Evolutionary conservation across 2,329 filamentous ascomycete species (phyloP), one percentile per base, ranked within the genome.

Genomic region (Aspergillus sp.): DNA sequence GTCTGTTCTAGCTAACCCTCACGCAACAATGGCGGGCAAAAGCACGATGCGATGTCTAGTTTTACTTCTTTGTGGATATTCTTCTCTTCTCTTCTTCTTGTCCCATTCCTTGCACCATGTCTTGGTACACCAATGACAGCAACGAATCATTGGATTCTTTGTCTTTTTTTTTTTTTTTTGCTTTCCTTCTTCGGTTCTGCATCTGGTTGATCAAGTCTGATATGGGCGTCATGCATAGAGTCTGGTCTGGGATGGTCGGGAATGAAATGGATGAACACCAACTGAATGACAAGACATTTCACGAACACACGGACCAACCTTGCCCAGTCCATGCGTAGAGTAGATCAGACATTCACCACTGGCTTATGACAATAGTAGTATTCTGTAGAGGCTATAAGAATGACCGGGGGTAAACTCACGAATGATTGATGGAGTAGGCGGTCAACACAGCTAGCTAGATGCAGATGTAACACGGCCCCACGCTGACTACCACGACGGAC

Each of bases 1-100:
- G 22, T 24, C 22, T 24, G 22, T 24, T 4, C 22, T n/a, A n/a
- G n/a, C n/a, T n/a, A 24, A 24, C 49, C 36, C 16, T 16, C 26
- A 22, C 17, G 9, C 17, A 3, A 20, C 16, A 17, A 43, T 7
- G 22, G 22, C 22, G n/a, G n/a, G n/a, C 40, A 43, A 17, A 33
- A 30, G 22, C 30, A 47, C 45, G 9, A n/a, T 33, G 26, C 8
- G 26, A 11, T 22, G 7, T 30, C 26, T 11, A 8, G 26, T 30
- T 55, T 41, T 42, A 42, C 52, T 58, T 61, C 47, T 50, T 46
- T 60, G 60, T 60, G 60, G 51, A 62, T 62, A 62, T 60, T 62
- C 33, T 7, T 54, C 22, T 45, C 38, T 19, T 45, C 38, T 22
- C 22, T 22, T 26, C 19, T 14, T 32, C 22, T 45, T 48, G 19